A percentile compares a stretch with the other conserved stretches of the same genome.
Evolutionary conservation across 805 yeast species (phyloP).

Genomic region (Candida montana): DNA sequence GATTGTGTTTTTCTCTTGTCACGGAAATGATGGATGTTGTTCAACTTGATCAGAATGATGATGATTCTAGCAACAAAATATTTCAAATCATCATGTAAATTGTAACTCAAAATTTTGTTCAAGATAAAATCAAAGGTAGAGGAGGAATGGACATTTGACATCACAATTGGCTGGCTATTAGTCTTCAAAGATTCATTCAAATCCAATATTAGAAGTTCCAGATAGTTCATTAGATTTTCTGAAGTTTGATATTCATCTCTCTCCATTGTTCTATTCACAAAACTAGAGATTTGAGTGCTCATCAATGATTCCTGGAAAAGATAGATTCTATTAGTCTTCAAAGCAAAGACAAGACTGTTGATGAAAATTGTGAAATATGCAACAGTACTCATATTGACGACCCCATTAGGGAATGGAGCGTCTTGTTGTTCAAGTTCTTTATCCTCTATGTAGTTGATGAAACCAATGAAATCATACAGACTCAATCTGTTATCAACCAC

Average conservation of each 20-base stretch:
- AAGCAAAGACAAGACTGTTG: slow-evolving; percentile 6
- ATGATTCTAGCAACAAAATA: slow-evolving; percentile 15
- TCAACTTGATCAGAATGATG: slow-evolving; percentile 15
- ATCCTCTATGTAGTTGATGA: slow-evolving; percentile 9
- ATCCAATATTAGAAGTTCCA: slow-evolving; percentile 19
- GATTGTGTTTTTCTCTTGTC: background rate
- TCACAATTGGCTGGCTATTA: slow-evolving; percentile 6
- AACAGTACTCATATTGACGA: background rate
- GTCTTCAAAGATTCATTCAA: slow-evolving; percentile 15
- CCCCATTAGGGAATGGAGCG: background rate
- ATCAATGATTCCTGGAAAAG: slow-evolving; percentile 5
- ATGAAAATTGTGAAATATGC: slow-evolving; percentile 7
- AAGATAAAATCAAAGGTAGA: slow-evolving; percentile 7
- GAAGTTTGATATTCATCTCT: slow-evolving; percentile 14
- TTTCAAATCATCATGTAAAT: slow-evolving; percentile 20
- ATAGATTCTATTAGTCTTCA: slow-evolving; percentile 10
- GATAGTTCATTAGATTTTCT: slow-evolving; percentile 18
- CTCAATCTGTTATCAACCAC: slow-evolving; percentile 6
- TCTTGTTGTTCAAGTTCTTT: slow-evolving; percentile 3
- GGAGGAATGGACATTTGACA: slow-evolving; percentile 1
- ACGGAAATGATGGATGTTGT: slow-evolving; percentile 13
- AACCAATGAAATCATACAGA: slow-evolving; percentile 6
- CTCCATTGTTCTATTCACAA: background rate
- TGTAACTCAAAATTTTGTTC: slow-evolving; percentile 13
- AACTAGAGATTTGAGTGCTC: slow-evolving; percentile 1